Conservation (phyloP, 2,329 filamentous ascomycete species). For the Pseudocercospora fijiensis region DNA sequence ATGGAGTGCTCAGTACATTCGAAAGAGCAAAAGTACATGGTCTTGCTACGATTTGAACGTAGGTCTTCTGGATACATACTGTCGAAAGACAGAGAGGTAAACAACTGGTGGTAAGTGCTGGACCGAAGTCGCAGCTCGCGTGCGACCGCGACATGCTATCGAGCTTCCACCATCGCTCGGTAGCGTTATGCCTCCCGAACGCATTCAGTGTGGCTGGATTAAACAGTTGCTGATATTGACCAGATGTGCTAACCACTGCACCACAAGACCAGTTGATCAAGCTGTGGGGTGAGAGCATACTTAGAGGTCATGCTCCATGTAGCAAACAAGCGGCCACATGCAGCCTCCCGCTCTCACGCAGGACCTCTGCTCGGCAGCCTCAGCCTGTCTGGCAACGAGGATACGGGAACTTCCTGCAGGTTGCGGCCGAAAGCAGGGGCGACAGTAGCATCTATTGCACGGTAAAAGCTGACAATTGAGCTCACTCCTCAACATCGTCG, state of each 20-base stretch:
- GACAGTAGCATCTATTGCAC: background rate
- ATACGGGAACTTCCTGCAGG: no score
- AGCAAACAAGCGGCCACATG: background rate
- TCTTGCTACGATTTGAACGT: background rate
- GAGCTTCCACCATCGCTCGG: no score
- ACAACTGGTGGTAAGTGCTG: no score
- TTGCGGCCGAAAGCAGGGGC: background rate
- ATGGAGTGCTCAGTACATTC: background rate
- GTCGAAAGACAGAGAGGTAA: background rate
- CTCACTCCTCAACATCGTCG: background rate
- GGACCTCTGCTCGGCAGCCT: no score
- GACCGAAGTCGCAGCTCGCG: no score
- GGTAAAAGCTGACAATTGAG: background rate
- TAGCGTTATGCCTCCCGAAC: no score
- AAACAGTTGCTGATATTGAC: no score
- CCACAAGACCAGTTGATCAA: background rate
- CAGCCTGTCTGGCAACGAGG: background rate
- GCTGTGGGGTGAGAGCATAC: background rate
- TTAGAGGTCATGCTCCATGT: background rate
- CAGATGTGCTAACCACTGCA: no score
- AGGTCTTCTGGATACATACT: background rate
- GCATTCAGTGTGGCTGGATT: no score
- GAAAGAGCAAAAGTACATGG: background rate
- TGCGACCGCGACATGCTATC: no score
- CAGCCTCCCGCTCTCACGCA: background rate